phyloP scores from a whole-genome alignment of 2,329 filamentous ascomycete species.

The Gyromitra esculenta region DNA sequence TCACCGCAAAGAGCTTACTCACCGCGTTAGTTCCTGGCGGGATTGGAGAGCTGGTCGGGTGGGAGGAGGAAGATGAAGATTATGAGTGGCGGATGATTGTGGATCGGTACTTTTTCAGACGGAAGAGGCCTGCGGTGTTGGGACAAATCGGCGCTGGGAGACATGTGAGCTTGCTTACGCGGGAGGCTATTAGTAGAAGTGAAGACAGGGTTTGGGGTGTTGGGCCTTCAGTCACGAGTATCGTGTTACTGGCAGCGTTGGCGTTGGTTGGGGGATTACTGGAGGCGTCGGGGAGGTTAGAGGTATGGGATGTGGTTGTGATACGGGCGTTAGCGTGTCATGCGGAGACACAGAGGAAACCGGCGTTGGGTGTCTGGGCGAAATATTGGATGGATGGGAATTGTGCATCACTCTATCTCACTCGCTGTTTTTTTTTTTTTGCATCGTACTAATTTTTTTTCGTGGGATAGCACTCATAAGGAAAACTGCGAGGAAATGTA shows the following conservation, averaged over 20 bases:
- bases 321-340: constrained; percentile 22
- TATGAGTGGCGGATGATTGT: constrained; percentile 40
- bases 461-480: constrained; percentile 30
- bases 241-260: constrained; percentile 45
- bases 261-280: constrained; percentile 42
- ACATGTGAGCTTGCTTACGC: constrained; percentile 45
- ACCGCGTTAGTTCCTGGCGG: constrained; percentile 46
- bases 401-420: constrained; percentile 26
- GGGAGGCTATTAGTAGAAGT: constrained; percentile 3
- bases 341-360: constrained; percentile 5
- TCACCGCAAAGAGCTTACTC: constrained; percentile 50
- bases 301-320: constrained; percentile 31
- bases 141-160: constrained; percentile 52
- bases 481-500: constrained; percentile 37
- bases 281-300: constrained; percentile 47
- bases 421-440: background rate
- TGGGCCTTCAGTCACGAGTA: constrained; percentile 45
- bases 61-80: constrained; percentile 35
- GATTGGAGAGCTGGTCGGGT: constrained; percentile 33
- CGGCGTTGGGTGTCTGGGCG: constrained; percentile 51
- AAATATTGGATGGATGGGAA: constrained; percentile 56
- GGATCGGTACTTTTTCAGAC: constrained; percentile 43
- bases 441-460: background rate
- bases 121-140: constrained; percentile 42
- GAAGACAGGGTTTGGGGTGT: constrained; percentile 39